Percentiles rank a stretch among this genome's conserved stretches.
Conservation (phyloP, 1,139 yeast species). For the Insectozyma bohioensis region DNA sequence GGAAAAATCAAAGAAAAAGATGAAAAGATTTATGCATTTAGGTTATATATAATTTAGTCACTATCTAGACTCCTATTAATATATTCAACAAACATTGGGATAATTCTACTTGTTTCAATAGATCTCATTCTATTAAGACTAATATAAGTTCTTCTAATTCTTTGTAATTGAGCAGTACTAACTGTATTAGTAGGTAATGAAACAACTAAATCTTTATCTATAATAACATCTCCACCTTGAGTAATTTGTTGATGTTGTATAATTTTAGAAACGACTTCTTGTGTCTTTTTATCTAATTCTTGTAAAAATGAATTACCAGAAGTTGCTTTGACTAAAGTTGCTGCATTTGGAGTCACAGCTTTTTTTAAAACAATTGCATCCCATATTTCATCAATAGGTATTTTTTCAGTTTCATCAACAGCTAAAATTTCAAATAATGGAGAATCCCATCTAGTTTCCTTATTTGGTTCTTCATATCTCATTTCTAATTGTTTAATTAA, state of each 20-base stretch:
- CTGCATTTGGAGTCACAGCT: constrained; percentile 74
- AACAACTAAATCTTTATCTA: constrained; percentile 43
- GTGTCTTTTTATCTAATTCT: constrained; percentile 74
- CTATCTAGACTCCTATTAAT: constrained; percentile 53
- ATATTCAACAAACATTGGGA: constrained; percentile 72
- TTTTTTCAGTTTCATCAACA: constrained; percentile 47
- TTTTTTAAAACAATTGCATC: constrained; percentile 60
- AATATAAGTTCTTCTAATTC: constrained; percentile 80
- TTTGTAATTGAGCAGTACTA: constrained; percentile 75
- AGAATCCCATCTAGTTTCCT: constrained; percentile 87
- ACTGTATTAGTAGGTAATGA: constrained; percentile 65
- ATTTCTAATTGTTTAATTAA: constrained; percentile 69
- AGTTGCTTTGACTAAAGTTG: constrained; percentile 73
- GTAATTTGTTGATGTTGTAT: constrained; percentile 61
- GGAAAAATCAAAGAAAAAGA: constrained; percentile 84
- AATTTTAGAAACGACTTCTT: constrained; percentile 56
- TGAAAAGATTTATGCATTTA: constrained; percentile 29
- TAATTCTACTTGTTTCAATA: constrained; percentile 64
- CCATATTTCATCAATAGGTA: constrained; percentile 75
- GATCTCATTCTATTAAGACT: constrained; percentile 77
- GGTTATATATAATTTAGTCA: constrained; percentile 9
- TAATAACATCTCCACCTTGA: constrained; percentile 51
- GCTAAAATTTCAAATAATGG: constrained; percentile 72
- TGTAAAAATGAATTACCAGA: constrained; percentile 73
- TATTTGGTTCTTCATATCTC: constrained; percentile 93